Evolutionary conservation across 306 rosid species (phyloP).

Genomic region (Inga oerstediana): DNA sequence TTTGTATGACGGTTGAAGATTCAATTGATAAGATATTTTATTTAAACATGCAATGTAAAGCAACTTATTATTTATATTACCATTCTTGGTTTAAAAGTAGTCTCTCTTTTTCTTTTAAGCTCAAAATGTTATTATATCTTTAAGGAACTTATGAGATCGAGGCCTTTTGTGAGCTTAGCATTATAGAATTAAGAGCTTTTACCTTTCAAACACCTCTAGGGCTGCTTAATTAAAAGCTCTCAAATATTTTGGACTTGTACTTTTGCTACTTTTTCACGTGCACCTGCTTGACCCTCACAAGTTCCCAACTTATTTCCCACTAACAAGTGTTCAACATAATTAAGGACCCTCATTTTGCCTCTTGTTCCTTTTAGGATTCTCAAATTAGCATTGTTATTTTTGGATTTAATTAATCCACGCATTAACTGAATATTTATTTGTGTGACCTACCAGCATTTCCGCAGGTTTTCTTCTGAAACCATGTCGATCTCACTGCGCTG

Average conservation of each 20-base stretch:
- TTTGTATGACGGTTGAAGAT: background rate
- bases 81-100: background rate
- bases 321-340: background rate
- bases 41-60: background rate
- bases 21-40: background rate
- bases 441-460: background rate
- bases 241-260: slow-evolving; percentile 22
- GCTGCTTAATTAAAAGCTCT: slow-evolving; percentile 23
- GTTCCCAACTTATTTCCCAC: background rate
- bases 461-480: background rate
- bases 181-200: slow-evolving; percentile 28
- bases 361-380: background rate
- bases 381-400: background rate
- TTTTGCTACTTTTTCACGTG: slow-evolving; percentile 41
- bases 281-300: slow-evolving; percentile 5
- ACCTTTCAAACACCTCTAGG: slow-evolving; percentile 37
- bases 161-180: background rate
- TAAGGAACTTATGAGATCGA: background rate
- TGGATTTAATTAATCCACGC: background rate
- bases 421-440: background rate
- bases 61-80: background rate
- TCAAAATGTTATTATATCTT: background rate
- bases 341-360: background rate
- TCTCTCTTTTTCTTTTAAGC: background rate
- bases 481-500: background rate